phyloP scores from a whole-genome alignment of 306 rosid species.

The Mimosa bimucronata region DNA sequence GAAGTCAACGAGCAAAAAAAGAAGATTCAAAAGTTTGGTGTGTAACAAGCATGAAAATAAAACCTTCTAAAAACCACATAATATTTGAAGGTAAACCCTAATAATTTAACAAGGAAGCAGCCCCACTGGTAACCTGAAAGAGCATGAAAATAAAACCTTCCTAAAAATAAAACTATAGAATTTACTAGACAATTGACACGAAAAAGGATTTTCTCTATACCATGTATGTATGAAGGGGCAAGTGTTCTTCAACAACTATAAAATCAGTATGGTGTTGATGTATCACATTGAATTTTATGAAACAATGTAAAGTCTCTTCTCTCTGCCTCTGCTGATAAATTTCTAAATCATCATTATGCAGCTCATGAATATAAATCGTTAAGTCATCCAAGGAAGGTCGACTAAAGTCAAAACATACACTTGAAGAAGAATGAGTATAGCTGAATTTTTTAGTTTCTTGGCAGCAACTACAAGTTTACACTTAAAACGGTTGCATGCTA shows the following conservation, averaged over 20 bases:
- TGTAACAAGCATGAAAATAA: background rate
- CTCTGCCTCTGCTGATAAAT: slow-evolving; percentile 30
- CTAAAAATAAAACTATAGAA: no score
- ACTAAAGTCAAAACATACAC: slow-evolving; percentile 43
- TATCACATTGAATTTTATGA: slow-evolving; percentile 35
- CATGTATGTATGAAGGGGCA: background rate
- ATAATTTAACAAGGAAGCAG: slow-evolving; percentile 34
- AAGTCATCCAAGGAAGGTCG: slow-evolving; percentile 45
- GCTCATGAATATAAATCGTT: slow-evolving; percentile 40
- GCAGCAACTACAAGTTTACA: slow-evolving; percentile 49
- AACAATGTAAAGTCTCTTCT: slow-evolving; percentile 40
- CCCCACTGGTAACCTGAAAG: slow-evolving; percentile 45
- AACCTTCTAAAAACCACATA: no score
- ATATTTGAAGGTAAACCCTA: slow-evolving; percentile 32
- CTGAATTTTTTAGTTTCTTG: slow-evolving; percentile 45
- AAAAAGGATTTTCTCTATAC: background rate
- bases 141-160: background rate
- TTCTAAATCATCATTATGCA: slow-evolving; percentile 14
- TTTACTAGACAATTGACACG: no score
- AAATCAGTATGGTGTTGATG: slow-evolving; percentile 26
- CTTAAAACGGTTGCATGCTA: slow-evolving; percentile 45
- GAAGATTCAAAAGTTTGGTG: background rate
- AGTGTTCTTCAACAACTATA: slow-evolving; percentile 41
- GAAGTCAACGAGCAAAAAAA: slow-evolving; percentile 5
- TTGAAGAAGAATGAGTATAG: slow-evolving; percentile 42